Percentiles rank a stretch among this genome's conserved stretches.
These are phyloP conservation scores for Isoetes taiwanensis DNA, from an alignment of 75 land plant species.

Conservation along the genomic window DNA sequence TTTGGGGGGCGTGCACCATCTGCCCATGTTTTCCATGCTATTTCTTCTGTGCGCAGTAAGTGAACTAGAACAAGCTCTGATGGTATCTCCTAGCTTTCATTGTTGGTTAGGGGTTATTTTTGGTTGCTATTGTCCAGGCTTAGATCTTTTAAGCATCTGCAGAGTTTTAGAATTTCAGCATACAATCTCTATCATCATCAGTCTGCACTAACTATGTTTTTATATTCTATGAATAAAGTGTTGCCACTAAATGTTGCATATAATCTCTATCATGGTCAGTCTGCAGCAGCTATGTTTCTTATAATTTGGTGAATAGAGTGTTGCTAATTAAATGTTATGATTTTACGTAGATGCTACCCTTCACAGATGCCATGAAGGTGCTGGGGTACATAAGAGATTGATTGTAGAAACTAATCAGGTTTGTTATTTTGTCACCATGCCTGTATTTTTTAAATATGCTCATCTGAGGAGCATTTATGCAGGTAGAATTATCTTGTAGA, in stretches of 20 bases:
- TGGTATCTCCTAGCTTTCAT: slow-evolving; percentile 52
- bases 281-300: no score
- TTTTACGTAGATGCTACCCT: slow-evolving; percentile 68
- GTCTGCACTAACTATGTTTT: no score
- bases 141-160: no score
- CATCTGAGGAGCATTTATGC: slow-evolving; percentile 11
- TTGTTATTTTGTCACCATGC: not conserved
- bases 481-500: slow-evolving; percentile 89
- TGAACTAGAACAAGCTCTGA: slow-evolving; percentile 84
- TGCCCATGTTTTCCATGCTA: slow-evolving; percentile 66
- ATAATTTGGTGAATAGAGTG: no score
- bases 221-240: no score
- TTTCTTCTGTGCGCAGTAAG: slow-evolving; percentile 68
- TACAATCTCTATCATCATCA: no score
- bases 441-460: not conserved
- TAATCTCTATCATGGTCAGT: no score
- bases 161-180: no score
- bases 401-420: slow-evolving; percentile 58
- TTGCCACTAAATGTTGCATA: no score
- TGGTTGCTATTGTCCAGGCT: no score
- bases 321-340: not conserved
- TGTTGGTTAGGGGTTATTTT: no score
- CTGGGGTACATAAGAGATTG: slow-evolving; percentile 63
- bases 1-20: slow-evolving; percentile 78
- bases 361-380: slow-evolving; percentile 88